These are phyloP conservation scores for Gryganskiella cystojenkinii DNA, from an alignment of 192 early-diverging fungal genomes.

Conservation along the genomic window DNA sequence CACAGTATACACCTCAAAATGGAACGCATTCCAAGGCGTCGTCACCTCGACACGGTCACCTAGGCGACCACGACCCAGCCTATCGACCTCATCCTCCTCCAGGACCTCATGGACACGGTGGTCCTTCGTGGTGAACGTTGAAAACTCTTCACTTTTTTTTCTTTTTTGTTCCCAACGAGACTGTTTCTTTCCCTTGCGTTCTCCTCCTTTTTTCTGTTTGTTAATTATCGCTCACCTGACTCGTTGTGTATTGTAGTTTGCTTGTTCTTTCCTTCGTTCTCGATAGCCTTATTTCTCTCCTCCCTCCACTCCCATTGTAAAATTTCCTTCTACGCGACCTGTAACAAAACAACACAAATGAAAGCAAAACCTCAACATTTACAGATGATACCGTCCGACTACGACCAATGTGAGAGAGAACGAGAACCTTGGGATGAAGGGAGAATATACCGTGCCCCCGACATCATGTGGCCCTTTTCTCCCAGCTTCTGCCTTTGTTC, in stretches of 20 bases:
- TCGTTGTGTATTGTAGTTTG: background rate
- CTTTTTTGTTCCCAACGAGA: background rate
- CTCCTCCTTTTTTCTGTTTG: background rate
- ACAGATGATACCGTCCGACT: too few species aligned
- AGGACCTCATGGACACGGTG: slow-evolving; percentile 8
- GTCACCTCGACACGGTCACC: slow-evolving; percentile 32
- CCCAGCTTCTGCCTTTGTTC: too few species aligned
- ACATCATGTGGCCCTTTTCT: too few species aligned
- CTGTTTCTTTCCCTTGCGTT: background rate
- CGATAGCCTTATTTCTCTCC: background rate
- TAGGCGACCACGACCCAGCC: slow-evolving; percentile 34
- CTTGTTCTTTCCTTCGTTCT: background rate
- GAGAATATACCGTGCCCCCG: too few species aligned
- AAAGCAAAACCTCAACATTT: too few species aligned
- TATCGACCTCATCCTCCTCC: slow-evolving; percentile 33
- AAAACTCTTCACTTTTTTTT: background rate
- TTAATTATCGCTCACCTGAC: background rate
- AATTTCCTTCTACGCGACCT: too few species aligned
- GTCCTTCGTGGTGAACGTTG: slow-evolving; percentile 11
- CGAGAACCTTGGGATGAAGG: too few species aligned
- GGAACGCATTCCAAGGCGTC: slow-evolving; percentile 17
- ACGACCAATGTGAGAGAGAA: too few species aligned
- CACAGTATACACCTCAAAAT: slow-evolving; percentile 27
- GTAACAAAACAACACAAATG: too few species aligned
- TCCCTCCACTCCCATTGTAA: background rate